Evolutionary conservation across 176 grass and related monocot species (phyloP), one percentile per base, ranked within the genome.

Genomic region (Puccinellia tenuiflora): DNA sequence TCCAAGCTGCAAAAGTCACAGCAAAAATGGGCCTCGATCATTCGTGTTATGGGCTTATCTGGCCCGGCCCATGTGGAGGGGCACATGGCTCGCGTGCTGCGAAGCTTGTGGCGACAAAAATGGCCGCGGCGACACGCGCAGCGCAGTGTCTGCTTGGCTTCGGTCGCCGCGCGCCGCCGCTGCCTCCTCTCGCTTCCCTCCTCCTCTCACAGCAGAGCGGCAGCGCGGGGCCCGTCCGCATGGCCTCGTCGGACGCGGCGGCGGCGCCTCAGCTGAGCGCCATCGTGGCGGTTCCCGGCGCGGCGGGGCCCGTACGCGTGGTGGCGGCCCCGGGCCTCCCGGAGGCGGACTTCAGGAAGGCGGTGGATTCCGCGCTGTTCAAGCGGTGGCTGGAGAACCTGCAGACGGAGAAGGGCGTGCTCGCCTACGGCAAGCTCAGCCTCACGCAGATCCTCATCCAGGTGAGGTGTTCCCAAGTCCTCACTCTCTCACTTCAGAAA

Each of bases 371-470:
- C 56, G 40, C 77, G 74, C 80, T 98, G 17, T 95, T 98, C 88
- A 90, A 83, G 77, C 87, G 81, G 73, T 95, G 96, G 92, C 48
- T 98, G 89, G 86, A 77, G 55, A 98, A 90, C 34, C 73, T 95
- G 87, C 85, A 87, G 83, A 81, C 85, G 52, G 96, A 98, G 77
- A 98, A 80, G 47, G 96, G 96, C 10, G 48, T 95, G 24, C 85
- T 98, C 75, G 34, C 92, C 18, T 39, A 86, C 77, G 91, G 88
- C 70, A 84, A 71, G 21, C 76, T 93, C 31, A 82, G 65, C 77
- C 90, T 98, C 43, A 89, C 39, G 68, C 80, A 90, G 80, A 45
- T 98, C 37, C 89, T 90, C 52, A 93, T 98, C 83, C 92, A 98
- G 92, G 92, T 98, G 71, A 3, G 92, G 88, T 93, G 60, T 0